Conservation (phyloP, 169 alveolate genomes). For the Cytauxzoon felis region DNA sequence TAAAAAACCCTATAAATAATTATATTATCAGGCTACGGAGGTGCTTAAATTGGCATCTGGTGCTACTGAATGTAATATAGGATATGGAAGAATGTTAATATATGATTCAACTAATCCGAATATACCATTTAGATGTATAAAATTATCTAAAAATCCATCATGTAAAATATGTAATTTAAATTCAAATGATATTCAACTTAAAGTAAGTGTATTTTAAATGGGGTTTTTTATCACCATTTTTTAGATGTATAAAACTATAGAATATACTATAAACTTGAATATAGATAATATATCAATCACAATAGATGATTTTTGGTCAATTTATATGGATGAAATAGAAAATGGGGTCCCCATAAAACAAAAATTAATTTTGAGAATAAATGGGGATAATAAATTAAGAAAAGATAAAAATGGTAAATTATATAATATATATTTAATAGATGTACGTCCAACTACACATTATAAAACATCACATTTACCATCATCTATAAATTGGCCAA, state of each 20-base stretch:
- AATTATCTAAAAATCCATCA: constrained; percentile 42
- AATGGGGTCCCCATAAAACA: constrained; percentile 12
- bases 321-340: constrained; percentile 23
- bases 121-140: constrained; percentile 63
- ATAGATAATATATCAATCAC: constrained; percentile 43
- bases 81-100: constrained; percentile 50
- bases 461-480: constrained; percentile 32
- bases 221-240: background rate
- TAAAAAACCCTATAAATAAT: background rate
- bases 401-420: constrained; percentile 34
- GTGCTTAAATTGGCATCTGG: constrained; percentile 64
- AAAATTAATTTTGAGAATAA: background rate
- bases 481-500: constrained; percentile 38
- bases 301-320: constrained; percentile 5
- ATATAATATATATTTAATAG: constrained; percentile 32
- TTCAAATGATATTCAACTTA: background rate
- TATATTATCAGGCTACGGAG: constrained; percentile 60
- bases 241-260: constrained; percentile 21
- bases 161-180: constrained; percentile 15
- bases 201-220: background rate
- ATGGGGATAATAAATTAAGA: background rate
- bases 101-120: constrained; percentile 52
- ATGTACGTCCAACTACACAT: constrained; percentile 49
- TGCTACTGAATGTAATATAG: constrained; percentile 24
- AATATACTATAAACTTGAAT: constrained; percentile 8